These are phyloP conservation scores for Colletotrichum acutatum DNA, from an alignment of 2,329 filamentous ascomycete species.

Conservation along the genomic window DNA sequence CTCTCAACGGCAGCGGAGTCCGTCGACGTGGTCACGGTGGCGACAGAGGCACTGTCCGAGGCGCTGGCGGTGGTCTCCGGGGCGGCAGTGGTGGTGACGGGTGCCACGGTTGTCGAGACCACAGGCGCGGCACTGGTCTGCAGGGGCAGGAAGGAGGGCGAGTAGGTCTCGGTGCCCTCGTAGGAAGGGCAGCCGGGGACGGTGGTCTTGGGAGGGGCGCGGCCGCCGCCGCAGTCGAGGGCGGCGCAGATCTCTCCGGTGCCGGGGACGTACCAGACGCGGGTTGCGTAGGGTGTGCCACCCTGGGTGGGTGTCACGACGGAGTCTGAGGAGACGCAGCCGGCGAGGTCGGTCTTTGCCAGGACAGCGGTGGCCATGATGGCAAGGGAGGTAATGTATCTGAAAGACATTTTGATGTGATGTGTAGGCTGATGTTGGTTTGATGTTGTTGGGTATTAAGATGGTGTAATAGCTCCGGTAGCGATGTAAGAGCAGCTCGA, in stretches of 20 bases:
- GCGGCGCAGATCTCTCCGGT: constrained; percentile 72
- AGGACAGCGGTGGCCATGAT: constrained; percentile 45
- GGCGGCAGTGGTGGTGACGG: background rate
- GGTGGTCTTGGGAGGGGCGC: constrained; percentile 71
- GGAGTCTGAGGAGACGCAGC: constrained; percentile 54
- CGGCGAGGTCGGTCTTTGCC: constrained; percentile 57
- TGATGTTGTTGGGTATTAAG: background rate
- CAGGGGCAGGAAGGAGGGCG: constrained; percentile 58
- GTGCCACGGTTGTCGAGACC: background rate
- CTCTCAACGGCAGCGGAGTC: background rate
- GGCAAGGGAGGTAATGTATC: constrained; percentile 36
- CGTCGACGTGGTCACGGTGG: background rate
- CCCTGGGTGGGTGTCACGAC: constrained; percentile 35
- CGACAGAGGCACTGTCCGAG: background rate
- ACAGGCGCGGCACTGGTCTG: constrained; percentile 37
- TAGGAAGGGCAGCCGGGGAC: constrained; percentile 70
- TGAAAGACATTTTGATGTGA: constrained; percentile 32
- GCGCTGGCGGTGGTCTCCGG: background rate
- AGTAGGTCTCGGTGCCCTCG: constrained; percentile 65
- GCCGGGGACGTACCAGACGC: constrained; percentile 70
- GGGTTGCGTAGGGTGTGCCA: constrained; percentile 52
- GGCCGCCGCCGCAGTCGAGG: constrained; percentile 75
- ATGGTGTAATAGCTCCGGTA: background rate
- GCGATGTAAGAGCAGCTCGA: background rate
- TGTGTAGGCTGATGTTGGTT: no score